phyloP scores from a whole-genome alignment of 2,329 filamentous ascomycete genomes.

The Chrysosporium keratinophilum region DNA sequence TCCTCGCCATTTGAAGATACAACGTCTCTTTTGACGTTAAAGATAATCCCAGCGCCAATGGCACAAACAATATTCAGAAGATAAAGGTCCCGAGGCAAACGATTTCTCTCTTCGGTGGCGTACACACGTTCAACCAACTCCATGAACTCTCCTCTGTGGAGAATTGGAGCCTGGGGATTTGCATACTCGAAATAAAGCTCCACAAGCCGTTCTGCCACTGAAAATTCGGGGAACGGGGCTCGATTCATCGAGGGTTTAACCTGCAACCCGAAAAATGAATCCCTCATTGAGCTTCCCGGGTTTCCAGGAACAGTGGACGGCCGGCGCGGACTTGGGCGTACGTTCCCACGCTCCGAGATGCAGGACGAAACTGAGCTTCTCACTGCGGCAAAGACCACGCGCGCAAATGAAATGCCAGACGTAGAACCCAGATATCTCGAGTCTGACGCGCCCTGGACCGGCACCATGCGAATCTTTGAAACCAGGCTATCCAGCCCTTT shows the following conservation, averaged over 20 bases:
- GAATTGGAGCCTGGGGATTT: conserved; percentile 87
- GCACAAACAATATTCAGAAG: conserved; percentile 95
- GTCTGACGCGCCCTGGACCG: conserved; percentile 66
- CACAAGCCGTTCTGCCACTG: conserved; percentile 61
- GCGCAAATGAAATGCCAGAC: conserved; percentile 85
- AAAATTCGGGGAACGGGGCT: conserved; percentile 69
- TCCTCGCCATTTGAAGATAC: conserved; percentile 1
- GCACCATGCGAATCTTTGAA: conserved; percentile 62
- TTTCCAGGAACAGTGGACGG: conserved; percentile 41
- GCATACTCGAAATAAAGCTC: conserved; percentile 90
- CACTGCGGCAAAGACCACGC: conserved; percentile 87
- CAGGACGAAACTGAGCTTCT: conserved; percentile 57
- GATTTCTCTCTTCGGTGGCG: conserved; percentile 52
- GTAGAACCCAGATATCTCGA: conserved; percentile 73
- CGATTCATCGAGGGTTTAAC: conserved; percentile 79
- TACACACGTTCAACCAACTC: conserved; percentile 77
- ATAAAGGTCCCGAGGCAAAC: conserved; percentile 75
- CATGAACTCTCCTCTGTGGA: conserved; percentile 85
- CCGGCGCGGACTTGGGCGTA: conserved; percentile 48
- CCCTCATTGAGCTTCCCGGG: conserved; percentile 68
- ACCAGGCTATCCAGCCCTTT: conserved; percentile 54
- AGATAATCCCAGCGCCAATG: conserved; percentile 86
- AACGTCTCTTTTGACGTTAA: conserved; percentile 41
- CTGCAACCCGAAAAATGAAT: conserved; percentile 94
- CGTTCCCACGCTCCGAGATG: conserved; percentile 54